Evolutionary conservation across 1,139 yeast species (phyloP).

Genomic region (Eremothecium gossypii): DNA sequence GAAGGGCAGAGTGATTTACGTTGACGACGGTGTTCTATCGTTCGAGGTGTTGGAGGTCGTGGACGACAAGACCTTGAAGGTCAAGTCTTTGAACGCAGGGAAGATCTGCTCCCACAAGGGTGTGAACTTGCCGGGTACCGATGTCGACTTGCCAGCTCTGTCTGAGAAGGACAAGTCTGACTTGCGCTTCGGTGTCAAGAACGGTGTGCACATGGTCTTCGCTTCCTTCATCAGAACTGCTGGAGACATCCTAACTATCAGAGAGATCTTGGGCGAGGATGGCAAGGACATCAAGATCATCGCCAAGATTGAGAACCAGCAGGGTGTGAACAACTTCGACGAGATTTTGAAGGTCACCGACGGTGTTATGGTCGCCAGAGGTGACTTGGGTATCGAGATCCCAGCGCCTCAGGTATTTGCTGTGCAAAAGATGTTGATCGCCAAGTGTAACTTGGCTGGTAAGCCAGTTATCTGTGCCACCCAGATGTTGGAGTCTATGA

Average conservation of each 20-base stretch:
- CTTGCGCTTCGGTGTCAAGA: constrained; percentile 88
- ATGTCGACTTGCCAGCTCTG: constrained; percentile 95
- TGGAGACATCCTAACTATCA: constrained; percentile 78
- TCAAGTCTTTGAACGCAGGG: constrained; percentile 87
- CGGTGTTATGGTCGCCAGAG: constrained; percentile 99
- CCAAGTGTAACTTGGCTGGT: constrained; percentile 98
- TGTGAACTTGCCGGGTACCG: constrained; percentile 97
- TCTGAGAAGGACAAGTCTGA: constrained; percentile 94
- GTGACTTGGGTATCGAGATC: constrained; percentile 98
- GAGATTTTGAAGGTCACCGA: constrained; percentile 90
- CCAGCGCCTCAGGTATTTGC: constrained; percentile 99
- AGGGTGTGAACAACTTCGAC: constrained; percentile 99
- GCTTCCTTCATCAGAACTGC: constrained; percentile 98
- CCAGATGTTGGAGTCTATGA: constrained; percentile 99
- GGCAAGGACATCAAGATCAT: constrained; percentile 94
- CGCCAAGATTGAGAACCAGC: constrained; percentile 97
- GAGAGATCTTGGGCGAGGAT: constrained; percentile 91
- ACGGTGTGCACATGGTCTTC: constrained; percentile 94
- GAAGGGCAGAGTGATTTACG: constrained; percentile 79
- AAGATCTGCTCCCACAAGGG: constrained; percentile 96
- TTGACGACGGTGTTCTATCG: constrained; percentile 96
- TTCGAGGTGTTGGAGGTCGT: constrained; percentile 81
- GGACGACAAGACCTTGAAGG: constrained; percentile 75
- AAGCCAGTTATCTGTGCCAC: constrained; percentile 99
- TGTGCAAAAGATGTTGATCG: constrained; percentile 97